Evolutionary conservation across 805 yeast species (phyloP), one percentile per base, ranked within the genome.

Genomic region (Dipodascus albidus): DNA sequence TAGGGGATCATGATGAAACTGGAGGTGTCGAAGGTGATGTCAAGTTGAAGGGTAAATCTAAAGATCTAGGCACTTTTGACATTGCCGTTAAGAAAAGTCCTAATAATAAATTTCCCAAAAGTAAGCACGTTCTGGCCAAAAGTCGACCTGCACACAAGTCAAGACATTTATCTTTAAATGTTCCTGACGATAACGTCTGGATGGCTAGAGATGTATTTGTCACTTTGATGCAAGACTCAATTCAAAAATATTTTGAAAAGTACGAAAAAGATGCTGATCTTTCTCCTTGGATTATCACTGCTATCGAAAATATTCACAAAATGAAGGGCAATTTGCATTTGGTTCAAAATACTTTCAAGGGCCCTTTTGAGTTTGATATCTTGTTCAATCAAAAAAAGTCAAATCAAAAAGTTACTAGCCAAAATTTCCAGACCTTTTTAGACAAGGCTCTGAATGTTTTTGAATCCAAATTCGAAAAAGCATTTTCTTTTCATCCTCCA

Each of bases 251-350:
- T 23, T 59, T 71, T 24, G 70, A 68, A 22, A 59, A 54, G 4
- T 62, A 64, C 53, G 65, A 66, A 21, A 65, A 62, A 1, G 49
- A 57, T 1, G 63, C 67, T 6, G 59, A 64, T 9, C 56, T 64
- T 19, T 74, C 81, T 2, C 72, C 80, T 9, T 62, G 64, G 61
- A 62, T 62, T 20, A 60, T 74, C 3, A 78, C 80, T 50, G 68
- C 79, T 2, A 57, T 88, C 47, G 74, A 86, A 59, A 82, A 87
- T 63, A 57, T 80, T 15, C 76, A 80, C 48, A 66, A 70, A 22
- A 82, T 80, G 58, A 79, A 69, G 56, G 97, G 96, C 0, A 87
- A 87, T 63, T 64, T 87, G 54, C 96, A 91, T 64, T 77, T 79
- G 55, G 69, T 89, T 24, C 96, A 91, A 67, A 83, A 86, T 60